Evolutionary conservation across 352 stramenopile genomes (phyloP).

Genomic region (Phytophthora melonis): DNA sequence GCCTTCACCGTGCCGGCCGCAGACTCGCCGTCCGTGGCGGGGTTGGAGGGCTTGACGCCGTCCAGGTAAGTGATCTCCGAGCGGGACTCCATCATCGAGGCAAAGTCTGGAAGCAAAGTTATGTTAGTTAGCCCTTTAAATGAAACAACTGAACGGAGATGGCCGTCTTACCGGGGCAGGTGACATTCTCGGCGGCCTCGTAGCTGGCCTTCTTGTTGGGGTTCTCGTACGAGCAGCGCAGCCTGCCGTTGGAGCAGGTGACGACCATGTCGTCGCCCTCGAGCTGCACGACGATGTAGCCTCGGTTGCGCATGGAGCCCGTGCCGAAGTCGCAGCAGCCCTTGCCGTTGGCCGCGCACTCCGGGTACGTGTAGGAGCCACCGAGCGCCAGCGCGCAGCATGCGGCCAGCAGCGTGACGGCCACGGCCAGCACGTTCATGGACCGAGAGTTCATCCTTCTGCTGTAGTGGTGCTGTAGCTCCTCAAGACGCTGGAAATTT

Average conservation of each 20-base stretch:
- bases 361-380: slow-evolving; percentile 55
- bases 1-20: slow-evolving; percentile 45
- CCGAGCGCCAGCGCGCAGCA: slow-evolving; percentile 37
- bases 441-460: slow-evolving; percentile 34
- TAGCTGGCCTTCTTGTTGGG: slow-evolving; percentile 55
- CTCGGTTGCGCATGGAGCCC: slow-evolving; percentile 64
- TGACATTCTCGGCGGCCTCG: slow-evolving; percentile 48
- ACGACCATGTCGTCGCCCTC: slow-evolving; percentile 63
- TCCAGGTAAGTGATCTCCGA: slow-evolving; percentile 59
- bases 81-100: slow-evolving; percentile 66
- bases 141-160: slow-evolving; percentile 1
- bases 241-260: slow-evolving; percentile 61
- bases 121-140: not conserved
- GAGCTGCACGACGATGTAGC: slow-evolving; percentile 63
- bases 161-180: slow-evolving; percentile 54
- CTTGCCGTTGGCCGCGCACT: slow-evolving; percentile 50
- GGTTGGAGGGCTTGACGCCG: slow-evolving; percentile 35
- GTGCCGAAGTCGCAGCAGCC: slow-evolving; percentile 68
- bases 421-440: slow-evolving; percentile 33
- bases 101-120: slow-evolving; percentile 51
- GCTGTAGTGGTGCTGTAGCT: slow-evolving; percentile 15
- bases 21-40: slow-evolving; percentile 15
- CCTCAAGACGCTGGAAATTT: slow-evolving; percentile 2
- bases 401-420: slow-evolving; percentile 34
- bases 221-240: slow-evolving; percentile 72